phyloP scores from a whole-genome alignment of 2,329 filamentous ascomycete species.

The Clarireedia hainanense region DNA sequence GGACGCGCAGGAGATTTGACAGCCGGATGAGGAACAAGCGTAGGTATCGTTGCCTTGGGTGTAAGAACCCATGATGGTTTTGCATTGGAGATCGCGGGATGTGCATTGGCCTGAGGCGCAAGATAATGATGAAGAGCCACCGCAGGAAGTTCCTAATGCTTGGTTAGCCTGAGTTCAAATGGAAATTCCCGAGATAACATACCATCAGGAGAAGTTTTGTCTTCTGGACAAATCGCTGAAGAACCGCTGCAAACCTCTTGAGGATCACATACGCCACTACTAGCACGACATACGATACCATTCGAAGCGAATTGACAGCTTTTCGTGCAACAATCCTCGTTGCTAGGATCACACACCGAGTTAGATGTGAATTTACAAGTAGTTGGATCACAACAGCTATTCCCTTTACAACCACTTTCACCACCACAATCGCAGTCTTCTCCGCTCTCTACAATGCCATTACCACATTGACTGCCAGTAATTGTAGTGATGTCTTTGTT shows the following conservation, averaged over 20 bases:
- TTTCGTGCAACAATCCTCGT: constrained; percentile 71
- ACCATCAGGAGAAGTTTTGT: constrained; percentile 63
- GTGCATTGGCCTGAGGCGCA: constrained; percentile 96
- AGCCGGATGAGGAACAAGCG: constrained; percentile 67
- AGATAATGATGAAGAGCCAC: constrained; percentile 45
- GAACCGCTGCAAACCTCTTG: constrained; percentile 73
- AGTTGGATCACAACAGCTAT: constrained; percentile 73
- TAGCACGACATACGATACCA: constrained; percentile 71
- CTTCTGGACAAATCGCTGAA: constrained; percentile 64
- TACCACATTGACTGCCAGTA: constrained; percentile 80
- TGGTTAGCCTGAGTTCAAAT: constrained; percentile 11
- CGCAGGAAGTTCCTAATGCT: constrained; percentile 52
- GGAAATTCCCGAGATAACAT: constrained; percentile 9
- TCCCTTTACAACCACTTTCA: constrained; percentile 57
- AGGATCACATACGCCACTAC: constrained; percentile 76
- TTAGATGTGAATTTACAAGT: constrained; percentile 74
- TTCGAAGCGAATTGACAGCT: constrained; percentile 59
- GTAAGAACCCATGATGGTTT: constrained; percentile 69
- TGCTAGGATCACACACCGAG: constrained; percentile 72
- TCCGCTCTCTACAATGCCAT: constrained; percentile 89
- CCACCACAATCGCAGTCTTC: constrained; percentile 97
- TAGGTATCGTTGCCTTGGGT: constrained; percentile 69
- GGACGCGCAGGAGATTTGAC: constrained; percentile 65
- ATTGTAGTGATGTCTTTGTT: constrained; percentile 80
- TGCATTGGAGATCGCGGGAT: constrained; percentile 82